Evolutionary conservation across 257 asterid species (phyloP), one percentile per base, ranked within the genome.

Genomic region (Forsythia suspensa): DNA sequence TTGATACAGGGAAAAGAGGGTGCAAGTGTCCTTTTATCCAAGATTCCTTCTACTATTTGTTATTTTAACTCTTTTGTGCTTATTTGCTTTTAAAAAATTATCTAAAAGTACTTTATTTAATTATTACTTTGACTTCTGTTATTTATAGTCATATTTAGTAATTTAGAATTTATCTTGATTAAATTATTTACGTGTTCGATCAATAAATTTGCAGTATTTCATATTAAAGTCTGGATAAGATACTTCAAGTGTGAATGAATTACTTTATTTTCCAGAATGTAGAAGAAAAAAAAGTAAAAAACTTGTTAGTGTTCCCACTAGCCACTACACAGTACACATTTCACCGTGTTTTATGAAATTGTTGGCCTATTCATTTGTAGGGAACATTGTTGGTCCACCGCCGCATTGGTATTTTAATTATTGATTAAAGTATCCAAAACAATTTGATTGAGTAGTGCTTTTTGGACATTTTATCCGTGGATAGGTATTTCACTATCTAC

Each of bases 21-120:
- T 34, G 81, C 76, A 72, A 81, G 75, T 75, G 90, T 84, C 87
- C 89, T 79, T 83, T 82, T 81, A 83, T 70, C 79, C 80, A 80
- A 81, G 87, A 83, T 79, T 74, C 39, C 57, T 67, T 55, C 71
- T 36, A 7, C 37, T 21, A 41, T 46, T 68, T 67, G 7, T 39
- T 43, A 15, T 24, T 29, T n/a, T 70, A 3, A 9, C 24, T 68
- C 46, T 73, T 70, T 71, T 7, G 7, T 41, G 44, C 71, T 42
- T 40, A 10, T 6, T 70, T 11, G 46, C 18, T 16, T 51, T 0
- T 24, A 6, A 9, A 16, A 24, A 24, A 36, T 67, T 29, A 68
- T 37, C 20, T 10, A 9, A 69, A 69, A 24, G 34, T 29, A 29
- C 34, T 1, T 29, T 29, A 1, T 29, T 29, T 29, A 29, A 29